Evolutionary conservation across 2,329 filamentous ascomycete species (phyloP), one percentile per base, ranked within the genome.

Genomic region (Fusarium liriodendri): DNA sequence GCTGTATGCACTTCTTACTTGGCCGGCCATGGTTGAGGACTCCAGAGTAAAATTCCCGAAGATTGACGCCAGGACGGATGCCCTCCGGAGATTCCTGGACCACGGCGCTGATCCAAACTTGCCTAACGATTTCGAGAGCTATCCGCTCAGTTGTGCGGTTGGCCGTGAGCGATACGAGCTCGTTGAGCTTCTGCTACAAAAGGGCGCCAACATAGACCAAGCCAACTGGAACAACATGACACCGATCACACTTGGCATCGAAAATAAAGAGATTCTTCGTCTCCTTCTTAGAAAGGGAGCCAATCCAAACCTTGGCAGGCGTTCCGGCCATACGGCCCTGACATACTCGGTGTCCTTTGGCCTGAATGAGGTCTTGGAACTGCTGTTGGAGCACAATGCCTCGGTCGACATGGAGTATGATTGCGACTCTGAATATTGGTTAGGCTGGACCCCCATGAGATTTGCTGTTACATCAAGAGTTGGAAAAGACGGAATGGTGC

Each of bases 211-310:
- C n/a, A 7, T 33, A 1, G 32, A 67, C 2, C 37, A 27, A 22
- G 9, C 5, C 10, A 10, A 22, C 16, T 16, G 18, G 3, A 5
- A 11, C 5, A 16, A n/a, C 4, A 2, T 10, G 2, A 35, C 63
- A 6, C 25, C 33, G 5, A 35, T 55, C n/a, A 11, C 16, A 0
- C 11, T 6, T 18, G 20, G 16, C 42, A 1, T 33, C 3, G 9
- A 10, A 4, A 11, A 32, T 2, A 47, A 55, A 2, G 6, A 18
- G 0, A 38, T 52, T 22, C 25, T 5, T 1, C 57, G 58, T 2
- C 18, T 63, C 1, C 37, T 69, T 1, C 58, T 69, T 2, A 16
- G 52, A 6, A 69, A 50, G 9, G 55, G 57, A 0, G 66, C 63
- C 6, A 6, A 42, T 1, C 63, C 66, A 5, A 1, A 67, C 1